Percentiles rank a stretch among this genome's conserved stretches.
phyloP scores from a whole-genome alignment of 2,329 filamentous ascomycete species.

The Colletotrichum incanum region DNA sequence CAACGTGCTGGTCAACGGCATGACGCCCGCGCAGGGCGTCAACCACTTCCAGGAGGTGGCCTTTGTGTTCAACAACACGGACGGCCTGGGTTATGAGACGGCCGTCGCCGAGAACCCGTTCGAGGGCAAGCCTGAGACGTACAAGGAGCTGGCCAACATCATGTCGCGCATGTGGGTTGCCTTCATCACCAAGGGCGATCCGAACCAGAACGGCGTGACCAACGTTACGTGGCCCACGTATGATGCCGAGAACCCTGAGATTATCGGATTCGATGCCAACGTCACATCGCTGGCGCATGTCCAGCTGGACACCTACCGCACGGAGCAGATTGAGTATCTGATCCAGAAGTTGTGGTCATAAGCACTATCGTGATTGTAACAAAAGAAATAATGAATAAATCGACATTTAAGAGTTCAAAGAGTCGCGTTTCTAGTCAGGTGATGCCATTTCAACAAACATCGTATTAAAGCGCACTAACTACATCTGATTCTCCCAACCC shows the following conservation, averaged over 20 bases:
- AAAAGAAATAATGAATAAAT: neutral
- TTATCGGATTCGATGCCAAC: conserved; percentile 67
- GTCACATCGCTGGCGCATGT: conserved; percentile 57
- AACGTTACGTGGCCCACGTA: conserved; percentile 61
- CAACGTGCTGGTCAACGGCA: conserved; percentile 52
- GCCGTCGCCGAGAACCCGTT: conserved; percentile 61
- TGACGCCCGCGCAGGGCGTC: conserved; percentile 45
- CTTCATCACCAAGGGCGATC: conserved; percentile 63
- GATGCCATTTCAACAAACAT: neutral
- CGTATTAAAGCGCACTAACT: neutral
- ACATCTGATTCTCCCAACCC: too few relatives aligned
- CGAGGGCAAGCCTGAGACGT: conserved; percentile 58
- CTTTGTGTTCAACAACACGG: conserved; percentile 66
- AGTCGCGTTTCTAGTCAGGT: too few relatives aligned
- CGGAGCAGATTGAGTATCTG: conserved; percentile 58
- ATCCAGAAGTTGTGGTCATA: conserved; percentile 45
- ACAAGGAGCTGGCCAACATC: conserved; percentile 58
- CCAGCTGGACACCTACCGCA: conserved; percentile 63
- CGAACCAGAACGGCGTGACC: conserved; percentile 51
- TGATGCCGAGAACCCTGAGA: conserved; percentile 55
- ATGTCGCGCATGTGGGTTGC: conserved; percentile 68
- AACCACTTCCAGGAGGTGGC: conserved; percentile 51
- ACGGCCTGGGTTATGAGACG: conserved; percentile 63
- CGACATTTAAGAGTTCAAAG: neutral
- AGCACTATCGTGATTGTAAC: neutral